Percentiles rank a stretch among this genome's conserved stretches.
These are phyloP conservation scores for Scedosporium aurantiacum DNA, from an alignment of 2,329 filamentous ascomycete species.

Conservation along the genomic window DNA sequence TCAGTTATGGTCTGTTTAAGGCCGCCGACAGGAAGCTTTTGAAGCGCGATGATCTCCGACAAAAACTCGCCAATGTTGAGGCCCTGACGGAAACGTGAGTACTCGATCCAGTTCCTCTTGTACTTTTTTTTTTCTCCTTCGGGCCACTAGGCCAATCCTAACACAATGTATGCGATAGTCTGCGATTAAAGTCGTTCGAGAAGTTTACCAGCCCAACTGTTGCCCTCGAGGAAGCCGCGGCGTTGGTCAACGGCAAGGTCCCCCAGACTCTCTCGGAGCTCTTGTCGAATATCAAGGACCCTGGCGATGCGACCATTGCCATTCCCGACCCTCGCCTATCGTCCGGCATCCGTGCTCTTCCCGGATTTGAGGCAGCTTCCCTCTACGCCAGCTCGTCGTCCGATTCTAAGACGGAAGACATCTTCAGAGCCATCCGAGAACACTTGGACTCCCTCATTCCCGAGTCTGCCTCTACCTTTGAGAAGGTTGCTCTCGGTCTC, in stretches of 20 bases:
- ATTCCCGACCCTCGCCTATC: conserved; percentile 90
- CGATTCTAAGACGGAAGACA: conserved; percentile 58
- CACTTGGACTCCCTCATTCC: conserved; percentile 85
- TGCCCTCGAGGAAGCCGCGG: conserved; percentile 81
- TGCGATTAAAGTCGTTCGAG: conserved; percentile 93
- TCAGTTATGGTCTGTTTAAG: conserved; percentile 94
- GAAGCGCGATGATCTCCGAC: conserved; percentile 69
- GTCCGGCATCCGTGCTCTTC: conserved; percentile 84
- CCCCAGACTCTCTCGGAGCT: conserved; percentile 74
- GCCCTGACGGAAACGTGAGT: conserved; percentile 77
- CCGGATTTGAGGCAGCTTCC: conserved; percentile 72
- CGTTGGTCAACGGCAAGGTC: conserved; percentile 87
- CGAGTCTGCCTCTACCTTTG: conserved; percentile 71
- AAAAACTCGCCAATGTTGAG: conserved; percentile 68
- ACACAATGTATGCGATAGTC: conserved; percentile 31
- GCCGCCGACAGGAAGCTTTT: conserved; percentile 97
- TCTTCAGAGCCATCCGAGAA: conserved; percentile 89
- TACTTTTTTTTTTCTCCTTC: background rate
- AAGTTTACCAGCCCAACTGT: conserved; percentile 93
- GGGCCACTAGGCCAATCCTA: background rate
- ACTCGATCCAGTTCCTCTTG: conserved; percentile 9
- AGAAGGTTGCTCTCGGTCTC: conserved; percentile 90
- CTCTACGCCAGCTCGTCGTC: conserved; percentile 73
- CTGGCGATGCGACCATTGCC: conserved; percentile 92
- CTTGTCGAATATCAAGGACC: conserved; percentile 83